Conservation (phyloP, 192 early-diverging fungal species). For the Coemansia sp. region DNA sequence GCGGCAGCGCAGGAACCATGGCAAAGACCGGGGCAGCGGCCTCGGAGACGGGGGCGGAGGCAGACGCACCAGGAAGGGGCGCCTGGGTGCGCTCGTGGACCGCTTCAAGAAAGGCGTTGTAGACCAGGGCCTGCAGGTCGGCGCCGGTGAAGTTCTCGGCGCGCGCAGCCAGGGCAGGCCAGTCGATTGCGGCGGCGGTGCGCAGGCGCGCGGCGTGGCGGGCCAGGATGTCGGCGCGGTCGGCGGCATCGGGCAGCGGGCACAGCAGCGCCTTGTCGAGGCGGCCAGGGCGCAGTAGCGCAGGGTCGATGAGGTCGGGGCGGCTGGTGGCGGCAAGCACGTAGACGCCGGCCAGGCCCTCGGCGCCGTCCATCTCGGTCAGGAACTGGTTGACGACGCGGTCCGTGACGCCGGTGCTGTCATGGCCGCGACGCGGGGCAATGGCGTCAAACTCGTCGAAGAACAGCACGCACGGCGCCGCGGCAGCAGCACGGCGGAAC, state of each 20-base stretch:
- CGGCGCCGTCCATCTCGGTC: conserved; percentile 98
- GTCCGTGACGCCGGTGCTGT: conserved; percentile 97
- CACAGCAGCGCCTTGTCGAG: conserved; percentile 83
- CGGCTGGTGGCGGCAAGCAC: conserved; percentile 88
- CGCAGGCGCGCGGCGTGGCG: conserved; percentile 70
- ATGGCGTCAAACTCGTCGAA: conserved; percentile 99
- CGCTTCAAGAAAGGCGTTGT: conserved; percentile 86
- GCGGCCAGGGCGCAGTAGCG: conserved; percentile 74
- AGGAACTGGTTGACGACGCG: conserved; percentile 98
- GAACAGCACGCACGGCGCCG: conserved; percentile 91
- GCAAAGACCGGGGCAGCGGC: neutral
- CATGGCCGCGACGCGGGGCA: conserved; percentile 93
- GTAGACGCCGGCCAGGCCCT: conserved; percentile 92
- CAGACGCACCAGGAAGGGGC: neutral
- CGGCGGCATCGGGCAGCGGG: conserved; percentile 69
- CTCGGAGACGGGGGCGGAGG: no score
- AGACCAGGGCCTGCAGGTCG: conserved; percentile 90
- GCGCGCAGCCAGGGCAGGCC: conserved; percentile 56
- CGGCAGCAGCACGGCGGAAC: conserved; percentile 89
- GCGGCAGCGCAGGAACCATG: conserved; percentile 6
- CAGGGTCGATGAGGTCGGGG: conserved; percentile 82
- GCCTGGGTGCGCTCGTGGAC: conserved; percentile 68
- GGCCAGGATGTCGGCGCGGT: conserved; percentile 77
- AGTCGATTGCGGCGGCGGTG: conserved; percentile 60
- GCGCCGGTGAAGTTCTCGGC: conserved; percentile 84